Base-by-base conservation (phyloP, 305 asterid species). In the Solanum hybrid region DNA sequence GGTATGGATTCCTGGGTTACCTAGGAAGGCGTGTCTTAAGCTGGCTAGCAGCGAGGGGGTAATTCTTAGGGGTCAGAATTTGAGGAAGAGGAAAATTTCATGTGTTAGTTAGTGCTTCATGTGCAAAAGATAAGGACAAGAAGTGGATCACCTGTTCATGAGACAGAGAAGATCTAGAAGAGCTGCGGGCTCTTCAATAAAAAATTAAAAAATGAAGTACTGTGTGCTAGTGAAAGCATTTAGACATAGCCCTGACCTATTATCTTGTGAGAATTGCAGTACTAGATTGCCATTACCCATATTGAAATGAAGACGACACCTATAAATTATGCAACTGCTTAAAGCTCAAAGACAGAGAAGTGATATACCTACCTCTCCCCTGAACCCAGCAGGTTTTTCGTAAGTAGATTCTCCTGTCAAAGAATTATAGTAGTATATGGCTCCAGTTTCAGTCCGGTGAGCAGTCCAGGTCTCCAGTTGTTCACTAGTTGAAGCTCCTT, bases 371-470 rank as follows among this genome's bases (percentile, higher is more conserved):
- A 97, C 99, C 99, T 97, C 99, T 91, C 96, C 97, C 89, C 89
- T 95, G 93, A 97, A 96, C 69, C 93, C 94, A 79, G 93, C 86
- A 87, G 99, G 99, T 91, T 92, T 96, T 93, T 94, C 97, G 91
- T 97, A 97, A 20, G 99, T 97, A 84, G 99, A 97, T 92, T 94
- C 95, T 92, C 98, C 95, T 0, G 99, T 94, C 93, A 95, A 87
- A 73, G 99, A 94, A 92, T 96, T 96, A 93, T 97, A 97, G 90
- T 97, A 96, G 94, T 97, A 97, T 36, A 95, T 90, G 85, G 92
- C 91, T 92, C 99, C 99, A 89, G 95, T 90, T 92, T 95, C 99
- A 37, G 98, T 91, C 96, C 97, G 93, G 93, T 97, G 99, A 7
- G 98, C 96, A 38, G 99, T 95, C 99, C 99, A 97, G 91, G 96